A percentile compares a stretch with the other conserved stretches of the same genome.
These are phyloP conservation scores for Picochlorum sp. DNA, from an alignment of 139 green algal genomes.

Conservation along the genomic window DNA sequence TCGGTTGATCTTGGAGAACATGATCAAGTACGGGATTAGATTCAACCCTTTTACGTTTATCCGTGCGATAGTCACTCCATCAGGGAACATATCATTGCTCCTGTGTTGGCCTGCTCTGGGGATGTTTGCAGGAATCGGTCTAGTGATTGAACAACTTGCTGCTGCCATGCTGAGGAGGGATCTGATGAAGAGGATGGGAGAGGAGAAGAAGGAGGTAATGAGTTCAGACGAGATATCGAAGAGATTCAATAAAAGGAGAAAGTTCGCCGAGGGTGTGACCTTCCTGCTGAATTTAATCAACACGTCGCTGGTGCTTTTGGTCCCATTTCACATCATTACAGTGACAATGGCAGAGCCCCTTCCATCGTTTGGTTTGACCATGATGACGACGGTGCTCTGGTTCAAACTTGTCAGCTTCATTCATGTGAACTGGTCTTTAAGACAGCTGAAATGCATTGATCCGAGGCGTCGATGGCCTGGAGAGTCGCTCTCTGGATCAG, in stretches of 20 bases:
- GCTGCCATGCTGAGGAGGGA: conserved; percentile 9
- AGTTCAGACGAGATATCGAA: not conserved
- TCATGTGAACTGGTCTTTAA: conserved; percentile 64
- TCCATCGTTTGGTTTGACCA: conserved; percentile 46
- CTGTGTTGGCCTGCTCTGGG: conserved; percentile 42
- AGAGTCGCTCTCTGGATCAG: conserved; percentile 35
- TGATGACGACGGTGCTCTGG: conserved; percentile 43
- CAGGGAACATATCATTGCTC: conserved; percentile 27
- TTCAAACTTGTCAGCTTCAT: conserved; percentile 76
- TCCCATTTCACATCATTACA: conserved; percentile 44
- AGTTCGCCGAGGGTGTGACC: conserved; percentile 35
- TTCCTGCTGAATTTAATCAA: conserved; percentile 36
- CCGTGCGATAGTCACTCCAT: conserved; percentile 15
- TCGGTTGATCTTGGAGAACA: conserved; percentile 81
- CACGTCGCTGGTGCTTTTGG: conserved; percentile 29
- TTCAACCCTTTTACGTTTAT: conserved; percentile 58
- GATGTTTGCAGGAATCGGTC: conserved; percentile 4
- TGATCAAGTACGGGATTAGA: conserved; percentile 58
- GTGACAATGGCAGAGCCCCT: conserved; percentile 35
- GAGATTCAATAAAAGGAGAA: not conserved
- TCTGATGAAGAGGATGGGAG: conserved; percentile 4
- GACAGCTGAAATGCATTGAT: conserved; percentile 24
- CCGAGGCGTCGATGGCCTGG: conserved; percentile 38
- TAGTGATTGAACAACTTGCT: conserved; percentile 30
- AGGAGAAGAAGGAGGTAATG: conserved; percentile 4